A percentile compares a stretch with the other conserved stretches of the same genome.
phyloP scores from a whole-genome alignment of 2,329 filamentous ascomycete species.

The Davidsoniella eucalypti region DNA sequence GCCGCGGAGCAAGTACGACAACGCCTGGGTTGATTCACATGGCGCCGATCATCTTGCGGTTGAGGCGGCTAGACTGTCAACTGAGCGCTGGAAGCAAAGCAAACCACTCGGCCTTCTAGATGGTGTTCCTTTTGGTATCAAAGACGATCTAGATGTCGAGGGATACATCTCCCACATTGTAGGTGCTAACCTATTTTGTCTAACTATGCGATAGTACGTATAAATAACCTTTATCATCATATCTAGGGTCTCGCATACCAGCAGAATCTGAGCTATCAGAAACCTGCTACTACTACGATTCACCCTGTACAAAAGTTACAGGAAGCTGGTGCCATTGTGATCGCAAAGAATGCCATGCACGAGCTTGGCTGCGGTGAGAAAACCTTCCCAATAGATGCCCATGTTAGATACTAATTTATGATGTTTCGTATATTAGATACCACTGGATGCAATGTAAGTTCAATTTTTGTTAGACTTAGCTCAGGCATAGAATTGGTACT shows the following conservation, averaged over 20 bases:
- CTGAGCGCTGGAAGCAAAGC: conserved; percentile 52
- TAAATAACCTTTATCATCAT: not conserved
- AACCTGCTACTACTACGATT: conserved; percentile 35
- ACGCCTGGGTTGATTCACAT: conserved; percentile 55
- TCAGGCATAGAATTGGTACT: not conserved
- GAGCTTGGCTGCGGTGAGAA: conserved; percentile 51
- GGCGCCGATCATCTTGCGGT: conserved; percentile 39
- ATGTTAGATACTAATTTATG: not conserved
- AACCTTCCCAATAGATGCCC: not conserved
- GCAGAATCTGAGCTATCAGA: conserved; percentile 34
- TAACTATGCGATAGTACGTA: not conserved
- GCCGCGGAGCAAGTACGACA: conserved; percentile 43
- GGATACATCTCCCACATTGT: conserved; percentile 55
- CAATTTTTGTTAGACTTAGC: not conserved
- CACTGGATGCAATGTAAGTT: conserved; percentile 57
- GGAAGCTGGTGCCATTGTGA: conserved; percentile 56
- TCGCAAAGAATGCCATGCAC: conserved; percentile 68
- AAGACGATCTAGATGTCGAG: conserved; percentile 60
- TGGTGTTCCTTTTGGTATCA: conserved; percentile 68
- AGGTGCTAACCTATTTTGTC: conserved; percentile 22
- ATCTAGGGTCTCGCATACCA: conserved; percentile 27
- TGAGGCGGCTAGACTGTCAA: conserved; percentile 55
- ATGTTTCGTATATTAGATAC: conserved; percentile 35
- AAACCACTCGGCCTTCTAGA: conserved; percentile 54
- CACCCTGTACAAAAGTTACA: conserved; percentile 59